Evolutionary conservation across 2,329 filamentous ascomycete species (phyloP).

Genomic region (Purpureocillium takamizusanense): DNA sequence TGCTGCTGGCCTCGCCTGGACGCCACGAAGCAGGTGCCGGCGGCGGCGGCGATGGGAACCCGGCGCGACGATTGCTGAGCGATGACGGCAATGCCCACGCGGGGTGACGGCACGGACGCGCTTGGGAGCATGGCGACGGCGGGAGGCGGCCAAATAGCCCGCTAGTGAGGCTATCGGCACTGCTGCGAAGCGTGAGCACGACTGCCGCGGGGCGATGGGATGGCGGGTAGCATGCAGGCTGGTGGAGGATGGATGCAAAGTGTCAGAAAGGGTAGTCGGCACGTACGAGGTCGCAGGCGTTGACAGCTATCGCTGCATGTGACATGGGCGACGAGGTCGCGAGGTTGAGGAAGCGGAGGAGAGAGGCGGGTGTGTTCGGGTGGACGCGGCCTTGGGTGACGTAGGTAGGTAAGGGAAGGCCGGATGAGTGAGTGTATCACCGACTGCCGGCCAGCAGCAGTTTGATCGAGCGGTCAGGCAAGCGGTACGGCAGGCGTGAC

Average conservation of each 20-base stretch:
- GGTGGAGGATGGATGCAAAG: background rate
- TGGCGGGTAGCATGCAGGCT: background rate
- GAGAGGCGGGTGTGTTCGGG: too few species aligned
- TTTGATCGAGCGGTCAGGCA: too few species aligned
- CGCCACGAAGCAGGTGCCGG: background rate
- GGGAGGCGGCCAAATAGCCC: too few species aligned
- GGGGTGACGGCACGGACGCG: background rate
- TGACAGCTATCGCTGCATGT: background rate
- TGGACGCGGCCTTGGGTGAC: too few species aligned
- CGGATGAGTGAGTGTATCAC: too few species aligned
- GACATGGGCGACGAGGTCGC: background rate
- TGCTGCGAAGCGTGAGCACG: background rate
- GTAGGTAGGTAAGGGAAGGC: too few species aligned
- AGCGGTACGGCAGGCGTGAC: too few species aligned
- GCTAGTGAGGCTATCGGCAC: too few species aligned
- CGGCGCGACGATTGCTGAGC: background rate
- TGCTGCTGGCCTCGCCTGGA: constrained; percentile 6
- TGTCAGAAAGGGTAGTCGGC: background rate
- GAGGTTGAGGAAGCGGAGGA: background rate
- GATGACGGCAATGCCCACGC: background rate
- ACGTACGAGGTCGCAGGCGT: background rate
- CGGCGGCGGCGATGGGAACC: background rate
- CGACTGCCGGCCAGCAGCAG: too few species aligned
- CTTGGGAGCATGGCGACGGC: constrained; percentile 3
- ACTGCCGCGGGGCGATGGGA: background rate